Base-by-base conservation (phyloP, 2,329 filamentous ascomycete species). In the Penicillium sp. region DNA sequence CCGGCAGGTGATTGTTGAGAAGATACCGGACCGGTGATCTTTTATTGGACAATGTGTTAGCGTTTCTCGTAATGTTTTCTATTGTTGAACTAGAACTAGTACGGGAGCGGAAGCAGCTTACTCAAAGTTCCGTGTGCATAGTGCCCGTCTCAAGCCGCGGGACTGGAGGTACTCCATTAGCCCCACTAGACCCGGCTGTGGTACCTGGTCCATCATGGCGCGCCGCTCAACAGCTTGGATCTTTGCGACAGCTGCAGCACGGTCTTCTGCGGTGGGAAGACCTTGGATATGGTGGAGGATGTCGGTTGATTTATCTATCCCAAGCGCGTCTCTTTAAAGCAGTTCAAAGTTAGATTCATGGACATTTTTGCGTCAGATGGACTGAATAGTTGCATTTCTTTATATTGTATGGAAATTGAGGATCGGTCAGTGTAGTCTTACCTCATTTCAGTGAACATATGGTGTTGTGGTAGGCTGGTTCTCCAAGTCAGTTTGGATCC, bases 81-180 rank as follows among this genome's bases (percentile, higher is more conserved):
- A 19, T 39, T 10, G 9, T 19, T 48, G 9, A 9, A 27, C 1
- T 16, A 11, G n/a, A 25, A 19, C 27, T 19, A 10, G 11, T 16
- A 13, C 4, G 5, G 3, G n/a, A 13, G 19, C 10, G 37, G 11
- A 13, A 6, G 11, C 3, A 42, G 4, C 77, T 46, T 73, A 83
- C 79, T 93, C 91, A 69, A 97, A 98, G 78, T 99, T 98, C 69
- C 95, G 85, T 2, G 95, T 98, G 77, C 93, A 97, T 62, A 98
- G 92, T 16, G 85, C 93, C 75, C 96, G 95, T 65, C 80, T 85
- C 31, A 97, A 73, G 6, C 77, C 74, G 27, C 83, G 82, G 7
- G 76, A 69, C 50, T 95, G 88, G 19, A 98, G 85, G 72, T 95
- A 96, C 55, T 85, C 77, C 90, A 98, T 96, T 51, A 99, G 82